Conservation (phyloP, 495 filamentous ascomycete genomes). For the Neurospora africana region DNA sequence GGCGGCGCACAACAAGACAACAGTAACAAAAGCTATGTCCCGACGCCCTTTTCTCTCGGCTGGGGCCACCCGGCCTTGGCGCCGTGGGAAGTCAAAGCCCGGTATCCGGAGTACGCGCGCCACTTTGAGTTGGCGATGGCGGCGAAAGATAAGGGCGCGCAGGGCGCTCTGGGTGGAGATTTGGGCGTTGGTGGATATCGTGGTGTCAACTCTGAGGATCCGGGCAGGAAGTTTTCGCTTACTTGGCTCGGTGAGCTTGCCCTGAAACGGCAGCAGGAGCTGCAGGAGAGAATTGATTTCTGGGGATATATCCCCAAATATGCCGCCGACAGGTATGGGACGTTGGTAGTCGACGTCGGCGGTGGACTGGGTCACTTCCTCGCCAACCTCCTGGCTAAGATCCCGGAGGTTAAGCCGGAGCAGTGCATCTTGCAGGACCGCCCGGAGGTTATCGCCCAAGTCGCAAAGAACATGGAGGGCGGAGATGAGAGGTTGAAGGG, state of each 20-base stretch:
- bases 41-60: slow-evolving; percentile 16
- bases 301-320: too few relatives aligned
- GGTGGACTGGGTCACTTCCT: slow-evolving; percentile 40
- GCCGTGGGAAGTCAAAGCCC: slow-evolving; percentile 23
- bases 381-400: slow-evolving; percentile 19
- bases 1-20: background rate
- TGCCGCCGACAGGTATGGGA: too few relatives aligned
- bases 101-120: slow-evolving; percentile 11
- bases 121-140: slow-evolving; percentile 14
- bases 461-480: slow-evolving; percentile 4
- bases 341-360: slow-evolving; percentile 42
- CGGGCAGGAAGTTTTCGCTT: background rate
- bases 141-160: slow-evolving; percentile 5
- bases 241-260: background rate
- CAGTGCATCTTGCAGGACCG: slow-evolving; percentile 38
- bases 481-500: slow-evolving; percentile 12
- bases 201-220: background rate
- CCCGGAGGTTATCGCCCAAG: slow-evolving; percentile 26
- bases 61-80: slow-evolving; percentile 18
- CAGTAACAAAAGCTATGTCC: background rate
- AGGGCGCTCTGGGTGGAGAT: slow-evolving; percentile 8
- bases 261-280: slow-evolving; percentile 2
- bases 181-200: slow-evolving; percentile 3
- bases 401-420: slow-evolving; percentile 17
- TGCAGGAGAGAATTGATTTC: too few relatives aligned